Conservation (phyloP, 345 rosid genomes). For the Salix viminalis region DNA sequence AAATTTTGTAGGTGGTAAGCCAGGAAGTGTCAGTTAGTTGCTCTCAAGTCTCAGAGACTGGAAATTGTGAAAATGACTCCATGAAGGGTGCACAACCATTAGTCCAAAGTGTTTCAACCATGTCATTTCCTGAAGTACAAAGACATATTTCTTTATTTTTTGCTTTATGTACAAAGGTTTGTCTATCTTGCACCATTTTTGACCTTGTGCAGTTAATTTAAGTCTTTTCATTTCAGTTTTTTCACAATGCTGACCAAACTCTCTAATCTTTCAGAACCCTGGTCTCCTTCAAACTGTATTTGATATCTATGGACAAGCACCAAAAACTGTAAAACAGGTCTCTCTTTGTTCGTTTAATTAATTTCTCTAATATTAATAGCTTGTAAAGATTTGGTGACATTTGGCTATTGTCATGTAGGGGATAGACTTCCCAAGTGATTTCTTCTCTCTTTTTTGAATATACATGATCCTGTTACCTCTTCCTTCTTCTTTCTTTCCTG, state of each 20-base stretch:
- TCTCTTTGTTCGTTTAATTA: background rate
- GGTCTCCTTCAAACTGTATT: slow-evolving; percentile 76
- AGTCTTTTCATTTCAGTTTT: slow-evolving; percentile 2
- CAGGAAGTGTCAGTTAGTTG: slow-evolving; percentile 52
- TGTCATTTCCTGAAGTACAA: slow-evolving; percentile 76
- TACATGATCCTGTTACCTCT: background rate
- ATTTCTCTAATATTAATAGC: slow-evolving; percentile 1
- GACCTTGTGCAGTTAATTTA: slow-evolving; percentile 2
- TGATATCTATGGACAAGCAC: slow-evolving; percentile 68
- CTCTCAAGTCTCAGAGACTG: slow-evolving; percentile 44
- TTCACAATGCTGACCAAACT: slow-evolving; percentile 20
- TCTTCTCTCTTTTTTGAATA: background rate
- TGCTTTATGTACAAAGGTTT: slow-evolving; percentile 92
- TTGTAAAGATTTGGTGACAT: no score
- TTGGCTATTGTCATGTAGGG: no score
- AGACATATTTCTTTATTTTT: slow-evolving; percentile 79
- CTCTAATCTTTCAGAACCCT: slow-evolving; percentile 59
- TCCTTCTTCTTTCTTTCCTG: background rate
- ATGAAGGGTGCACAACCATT: slow-evolving; percentile 36
- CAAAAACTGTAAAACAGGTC: slow-evolving; percentile 86
- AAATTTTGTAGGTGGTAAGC: slow-evolving; percentile 46
- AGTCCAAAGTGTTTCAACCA: slow-evolving; percentile 40
- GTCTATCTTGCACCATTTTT: slow-evolving; percentile 8
- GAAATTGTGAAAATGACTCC: slow-evolving; percentile 42
- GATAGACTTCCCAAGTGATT: background rate